Conservation (phyloP, 108 stramenopile species). For the Cyclotella sp. region DNA sequence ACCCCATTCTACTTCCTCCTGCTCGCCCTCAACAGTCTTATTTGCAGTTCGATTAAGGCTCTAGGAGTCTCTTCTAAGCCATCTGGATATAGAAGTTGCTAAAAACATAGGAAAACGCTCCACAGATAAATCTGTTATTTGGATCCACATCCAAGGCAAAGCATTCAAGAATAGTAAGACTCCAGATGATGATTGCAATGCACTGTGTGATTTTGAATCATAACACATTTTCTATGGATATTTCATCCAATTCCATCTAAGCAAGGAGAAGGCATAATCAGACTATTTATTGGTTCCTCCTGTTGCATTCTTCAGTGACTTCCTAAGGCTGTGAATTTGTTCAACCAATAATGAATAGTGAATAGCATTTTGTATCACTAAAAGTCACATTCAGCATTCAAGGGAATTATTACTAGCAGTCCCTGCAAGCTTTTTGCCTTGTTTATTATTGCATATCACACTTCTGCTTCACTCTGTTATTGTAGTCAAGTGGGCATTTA, state of each 20-base stretch:
- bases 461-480: too few relatives aligned
- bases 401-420: too few relatives aligned
- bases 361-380: too few relatives aligned
- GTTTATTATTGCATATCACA: too few relatives aligned
- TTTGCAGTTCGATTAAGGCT: conserved; percentile 69
- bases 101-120: conserved; percentile 94
- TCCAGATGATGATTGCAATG: conserved; percentile 91
- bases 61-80: conserved; percentile 60
- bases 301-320: conserved; percentile 80
- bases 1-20: conserved; percentile 51
- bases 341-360: too few relatives aligned
- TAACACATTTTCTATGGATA: conserved; percentile 80
- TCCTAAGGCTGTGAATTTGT: conserved; percentile 73
- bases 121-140: conserved; percentile 87
- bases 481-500: too few relatives aligned
- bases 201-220: conserved; percentile 88
- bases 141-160: conserved; percentile 89
- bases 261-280: conserved; percentile 84
- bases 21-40: conserved; percentile 79
- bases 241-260: conserved; percentile 83
- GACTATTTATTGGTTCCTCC: conserved; percentile 89
- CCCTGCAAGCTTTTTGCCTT: too few relatives aligned
- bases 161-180: conserved; percentile 91
- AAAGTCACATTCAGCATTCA: too few relatives aligned
- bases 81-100: conserved; percentile 71